Percentiles rank a stretch among this genome's conserved stretches.
These are phyloP conservation scores for Linnemannia exigua DNA, from an alignment of 192 early-diverging fungal species.

Conservation along the genomic window DNA sequence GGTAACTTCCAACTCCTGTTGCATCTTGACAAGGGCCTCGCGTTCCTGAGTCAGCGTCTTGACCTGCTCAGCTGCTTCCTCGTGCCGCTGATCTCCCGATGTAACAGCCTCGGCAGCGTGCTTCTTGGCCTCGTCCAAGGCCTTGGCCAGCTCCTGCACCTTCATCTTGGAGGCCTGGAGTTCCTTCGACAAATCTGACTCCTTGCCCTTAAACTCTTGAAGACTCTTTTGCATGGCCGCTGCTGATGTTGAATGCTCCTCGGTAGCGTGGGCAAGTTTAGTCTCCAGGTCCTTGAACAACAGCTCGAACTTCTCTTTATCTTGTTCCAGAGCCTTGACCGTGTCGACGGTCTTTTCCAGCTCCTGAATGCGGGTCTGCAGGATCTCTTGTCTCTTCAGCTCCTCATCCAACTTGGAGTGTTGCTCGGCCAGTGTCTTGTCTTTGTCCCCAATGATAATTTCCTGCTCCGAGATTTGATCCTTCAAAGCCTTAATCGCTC, in stretches of 20 bases:
- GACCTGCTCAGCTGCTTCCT: constrained; percentile 35
- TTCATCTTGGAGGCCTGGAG: constrained; percentile 9
- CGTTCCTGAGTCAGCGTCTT: constrained; percentile 9
- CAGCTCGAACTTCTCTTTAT: constrained; percentile 17
- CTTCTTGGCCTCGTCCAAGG: constrained; percentile 54
- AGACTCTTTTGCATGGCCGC: not conserved
- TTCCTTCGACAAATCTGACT: constrained; percentile 12
- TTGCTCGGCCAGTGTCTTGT: constrained; percentile 9
- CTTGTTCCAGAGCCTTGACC: constrained; percentile 13
- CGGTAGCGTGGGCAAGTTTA: not conserved
- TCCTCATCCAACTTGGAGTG: constrained; percentile 21
- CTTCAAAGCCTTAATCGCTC: constrained; percentile 18
- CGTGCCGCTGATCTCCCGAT: constrained; percentile 24
- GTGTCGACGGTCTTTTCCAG: constrained; percentile 20
- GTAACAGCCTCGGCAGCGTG: not conserved
- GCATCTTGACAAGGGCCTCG: constrained; percentile 13
- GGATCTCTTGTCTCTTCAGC: constrained; percentile 11
- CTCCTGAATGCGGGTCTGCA: constrained; percentile 26
- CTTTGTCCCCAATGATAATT: constrained; percentile 26
- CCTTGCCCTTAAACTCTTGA: constrained; percentile 21
- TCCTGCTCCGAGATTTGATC: constrained; percentile 23
- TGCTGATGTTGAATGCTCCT: constrained; percentile 1
- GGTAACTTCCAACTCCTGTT: not conserved
- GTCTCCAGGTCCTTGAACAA: constrained; percentile 15
- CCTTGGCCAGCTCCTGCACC: constrained; percentile 35